Evolutionary conservation across 2,329 filamentous ascomycete genomes (phyloP), one percentile per base, ranked within the genome.

Genomic region (Coniochaeta ligniaria): DNA sequence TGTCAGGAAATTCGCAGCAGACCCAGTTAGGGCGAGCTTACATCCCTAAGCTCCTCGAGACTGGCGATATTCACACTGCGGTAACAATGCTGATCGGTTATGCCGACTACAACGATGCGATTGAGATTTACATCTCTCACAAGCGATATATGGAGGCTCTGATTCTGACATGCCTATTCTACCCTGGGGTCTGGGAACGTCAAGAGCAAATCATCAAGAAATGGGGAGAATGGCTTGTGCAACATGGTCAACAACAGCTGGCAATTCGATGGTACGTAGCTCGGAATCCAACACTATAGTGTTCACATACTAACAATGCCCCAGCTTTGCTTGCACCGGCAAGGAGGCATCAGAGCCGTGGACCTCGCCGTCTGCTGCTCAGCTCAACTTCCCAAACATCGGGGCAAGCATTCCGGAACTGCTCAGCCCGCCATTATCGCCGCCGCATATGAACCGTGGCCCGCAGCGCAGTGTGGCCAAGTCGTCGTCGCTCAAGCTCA

Each of bases 81-180:
- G 93, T 92, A 20, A 94, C 94, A 0, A 94, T 98, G 63, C 86
- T 99, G 73, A 86, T 99, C 36, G 92, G 93, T 16, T 86, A 99
- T 74, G 93, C 93, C 2, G 94, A 98, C 70, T 82, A 91, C 67
- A 94, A 96, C 65, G 94, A 99, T 72, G 95, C 95, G 0, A 93
- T 99, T 62, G 95, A 99, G 73, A 89, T 97, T 33, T 99, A 99
- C 68, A 86, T 96, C 35, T 96, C 93, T 12, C 92, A 95, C 65
- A 92, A 89, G 72, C 88, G 88, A 68, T 96, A 89, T 72, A 90
- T 99, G 88, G 95, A 99, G 75, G 94, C 95, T 2, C 81, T 98
- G 35, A 83, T 99, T 16, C 81, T 99, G 65, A 90, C 92, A 0
- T 96, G 92, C 68, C 80, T 97, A 14, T 83, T 89, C 28, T 92